phyloP scores from a whole-genome alignment of 2,329 filamentous ascomycete species.

The Cladosporium sp. region DNA sequence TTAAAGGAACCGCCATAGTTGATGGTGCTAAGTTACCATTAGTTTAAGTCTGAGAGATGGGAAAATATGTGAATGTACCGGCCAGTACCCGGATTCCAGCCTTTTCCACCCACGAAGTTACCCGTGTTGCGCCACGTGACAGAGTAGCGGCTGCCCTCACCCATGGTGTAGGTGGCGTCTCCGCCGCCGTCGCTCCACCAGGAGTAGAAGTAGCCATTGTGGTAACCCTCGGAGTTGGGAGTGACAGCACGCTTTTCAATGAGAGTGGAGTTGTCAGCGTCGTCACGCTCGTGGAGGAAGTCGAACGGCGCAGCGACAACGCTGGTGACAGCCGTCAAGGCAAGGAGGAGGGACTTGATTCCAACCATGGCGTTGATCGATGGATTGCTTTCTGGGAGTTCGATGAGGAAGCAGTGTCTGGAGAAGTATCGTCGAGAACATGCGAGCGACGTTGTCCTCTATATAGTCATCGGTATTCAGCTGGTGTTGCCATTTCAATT shows the following conservation, averaged over 20 bases:
- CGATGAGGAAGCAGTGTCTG: neutral
- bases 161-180: slow-evolving; percentile 52
- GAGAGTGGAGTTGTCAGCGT: slow-evolving; percentile 28
- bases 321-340: slow-evolving; percentile 31
- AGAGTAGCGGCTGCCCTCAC: slow-evolving; percentile 44
- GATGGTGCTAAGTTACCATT: slow-evolving; percentile 38
- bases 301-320: slow-evolving; percentile 35
- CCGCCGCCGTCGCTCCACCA: slow-evolving; percentile 55
- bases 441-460: neutral
- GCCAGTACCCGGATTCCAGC: slow-evolving; percentile 51
- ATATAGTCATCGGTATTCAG: neutral
- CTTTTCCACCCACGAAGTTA: slow-evolving; percentile 56
- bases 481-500: slow-evolving; percentile 1
- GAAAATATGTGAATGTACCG: slow-evolving; percentile 35
- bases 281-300: slow-evolving; percentile 17
- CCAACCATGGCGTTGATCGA: slow-evolving; percentile 1
- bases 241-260: slow-evolving; percentile 38
- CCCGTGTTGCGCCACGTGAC: slow-evolving; percentile 44
- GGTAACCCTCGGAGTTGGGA: slow-evolving; percentile 42
- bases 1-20: slow-evolving; percentile 46
- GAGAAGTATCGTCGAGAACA: neutral
- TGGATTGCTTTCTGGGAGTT: neutral
- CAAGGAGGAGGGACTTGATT: slow-evolving; percentile 31
- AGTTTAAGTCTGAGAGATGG: neutral
- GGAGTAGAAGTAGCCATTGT: slow-evolving; percentile 57